phyloP scores from a whole-genome alignment of 2,329 filamentous ascomycete species.

The Diaporthe amygdali region DNA sequence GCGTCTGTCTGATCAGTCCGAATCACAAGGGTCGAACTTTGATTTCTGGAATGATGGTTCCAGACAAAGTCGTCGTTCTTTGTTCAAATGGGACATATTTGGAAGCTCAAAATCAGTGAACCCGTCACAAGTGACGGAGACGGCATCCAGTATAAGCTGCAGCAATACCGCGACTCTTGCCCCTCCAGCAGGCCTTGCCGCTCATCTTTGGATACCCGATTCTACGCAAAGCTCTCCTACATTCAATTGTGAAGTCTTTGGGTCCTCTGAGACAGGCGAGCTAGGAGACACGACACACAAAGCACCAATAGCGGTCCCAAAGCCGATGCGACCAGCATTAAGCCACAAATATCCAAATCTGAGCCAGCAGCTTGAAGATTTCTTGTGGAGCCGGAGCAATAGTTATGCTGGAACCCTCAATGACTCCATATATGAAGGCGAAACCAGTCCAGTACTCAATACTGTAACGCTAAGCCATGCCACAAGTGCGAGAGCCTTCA shows the following conservation, averaged over 20 bases:
- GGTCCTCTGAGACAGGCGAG: rapidly evolving
- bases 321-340: neutral
- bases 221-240: rapidly evolving
- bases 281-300: neutral
- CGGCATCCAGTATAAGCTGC: neutral
- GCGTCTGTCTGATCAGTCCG: neutral
- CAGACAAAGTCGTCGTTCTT: neutral
- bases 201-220: neutral
- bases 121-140: neutral
- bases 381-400: neutral
- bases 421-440: neutral
- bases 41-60: neutral
- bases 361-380: neutral
- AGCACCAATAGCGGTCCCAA: neutral
- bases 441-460: neutral
- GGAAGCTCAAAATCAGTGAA: neutral
- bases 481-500: rapidly evolving
- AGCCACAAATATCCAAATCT: neutral
- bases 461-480: neutral
- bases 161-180: neutral
- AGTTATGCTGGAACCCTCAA: neutral
- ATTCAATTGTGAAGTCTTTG: neutral
- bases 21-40: neutral
- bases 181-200: neutral
- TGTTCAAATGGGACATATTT: neutral